These are phyloP conservation scores for Chaetomium cochliodes DNA, from an alignment of 495 filamentous ascomycete genomes.

Conservation along the genomic window DNA sequence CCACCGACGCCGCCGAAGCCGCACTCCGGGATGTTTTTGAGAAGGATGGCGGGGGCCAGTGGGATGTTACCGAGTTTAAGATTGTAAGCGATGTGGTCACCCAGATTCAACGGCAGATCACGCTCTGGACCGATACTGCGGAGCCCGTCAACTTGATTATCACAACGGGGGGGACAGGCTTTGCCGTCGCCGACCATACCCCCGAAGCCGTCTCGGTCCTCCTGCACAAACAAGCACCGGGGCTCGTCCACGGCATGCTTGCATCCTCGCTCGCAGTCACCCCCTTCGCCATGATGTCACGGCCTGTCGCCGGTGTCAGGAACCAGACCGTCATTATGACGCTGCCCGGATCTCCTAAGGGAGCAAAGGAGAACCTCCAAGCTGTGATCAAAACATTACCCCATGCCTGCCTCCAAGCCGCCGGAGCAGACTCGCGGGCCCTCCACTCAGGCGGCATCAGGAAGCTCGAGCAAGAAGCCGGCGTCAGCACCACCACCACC, in stretches of 20 bases:
- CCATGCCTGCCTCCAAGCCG: constrained; percentile 88
- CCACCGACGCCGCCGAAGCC: constrained; percentile 68
- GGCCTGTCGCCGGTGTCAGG: constrained; percentile 87
- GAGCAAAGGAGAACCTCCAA: constrained; percentile 93
- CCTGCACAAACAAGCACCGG: constrained; percentile 83
- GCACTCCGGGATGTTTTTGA: constrained; percentile 67
- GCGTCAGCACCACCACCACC: constrained; percentile 33
- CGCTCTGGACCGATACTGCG: constrained; percentile 63
- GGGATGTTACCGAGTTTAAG: constrained; percentile 63
- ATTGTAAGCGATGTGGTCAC: constrained; percentile 80
- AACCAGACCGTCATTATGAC: constrained; percentile 84
- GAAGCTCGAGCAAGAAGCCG: constrained; percentile 82
- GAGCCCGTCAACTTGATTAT: constrained; percentile 70
- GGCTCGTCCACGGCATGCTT: constrained; percentile 93
- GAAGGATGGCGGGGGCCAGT: constrained; percentile 59
- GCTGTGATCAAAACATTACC: constrained; percentile 85
- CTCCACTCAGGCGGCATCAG: constrained; percentile 78
- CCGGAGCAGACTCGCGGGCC: constrained; percentile 74
- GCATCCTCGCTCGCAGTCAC: constrained; percentile 80
- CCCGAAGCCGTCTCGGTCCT: constrained; percentile 85
- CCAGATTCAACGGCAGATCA: constrained; percentile 71
- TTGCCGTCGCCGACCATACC: constrained; percentile 82
- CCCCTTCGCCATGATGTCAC: constrained; percentile 96
- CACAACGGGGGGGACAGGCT: constrained; percentile 91
- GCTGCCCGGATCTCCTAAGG: constrained; percentile 92